These are phyloP conservation scores for Neurospora sp. DNA, from an alignment of 495 filamentous ascomycete species.

Conservation along the genomic window DNA sequence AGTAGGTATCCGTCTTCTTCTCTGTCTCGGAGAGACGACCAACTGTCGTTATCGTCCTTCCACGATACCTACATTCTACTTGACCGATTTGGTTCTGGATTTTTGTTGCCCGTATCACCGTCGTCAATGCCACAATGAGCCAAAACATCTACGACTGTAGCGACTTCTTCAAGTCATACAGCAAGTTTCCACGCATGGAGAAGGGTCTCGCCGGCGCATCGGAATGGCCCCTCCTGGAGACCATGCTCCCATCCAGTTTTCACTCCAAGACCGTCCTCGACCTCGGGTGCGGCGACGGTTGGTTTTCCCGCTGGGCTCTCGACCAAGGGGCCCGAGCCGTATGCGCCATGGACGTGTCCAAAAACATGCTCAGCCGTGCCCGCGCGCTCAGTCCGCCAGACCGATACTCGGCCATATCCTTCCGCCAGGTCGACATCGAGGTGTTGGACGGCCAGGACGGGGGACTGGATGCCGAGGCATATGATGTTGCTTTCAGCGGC, in stretches of 20 bases:
- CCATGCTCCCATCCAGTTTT: slow-evolving; percentile 19
- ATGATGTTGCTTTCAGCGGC: slow-evolving; percentile 27
- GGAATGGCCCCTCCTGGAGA: slow-evolving; percentile 24
- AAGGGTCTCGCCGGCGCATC: slow-evolving; percentile 16
- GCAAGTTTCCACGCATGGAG: slow-evolving; percentile 18
- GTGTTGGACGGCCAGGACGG: background rate
- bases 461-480: slow-evolving; percentile 7
- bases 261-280: slow-evolving; percentile 19
- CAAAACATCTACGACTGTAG: slow-evolving; percentile 29
- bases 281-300: slow-evolving; percentile 30
- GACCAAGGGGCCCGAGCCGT: slow-evolving; percentile 19
- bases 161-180: slow-evolving; percentile 27
- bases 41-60: background rate
- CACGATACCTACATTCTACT: background rate
- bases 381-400: slow-evolving; percentile 16
- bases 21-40: background rate
- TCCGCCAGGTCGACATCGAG: slow-evolving; percentile 23
- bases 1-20: background rate
- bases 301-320: slow-evolving; percentile 25
- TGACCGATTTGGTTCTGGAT: background rate
- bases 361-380: slow-evolving; percentile 25
- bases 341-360: slow-evolving; percentile 26
- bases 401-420: slow-evolving; percentile 10
- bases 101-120: background rate
- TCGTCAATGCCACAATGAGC: slow-evolving; percentile 10